Evolutionary conservation across 257 asterid genomes (phyloP), one percentile per base, ranked within the genome.

Genomic region (Nicotiana noctiflora): DNA sequence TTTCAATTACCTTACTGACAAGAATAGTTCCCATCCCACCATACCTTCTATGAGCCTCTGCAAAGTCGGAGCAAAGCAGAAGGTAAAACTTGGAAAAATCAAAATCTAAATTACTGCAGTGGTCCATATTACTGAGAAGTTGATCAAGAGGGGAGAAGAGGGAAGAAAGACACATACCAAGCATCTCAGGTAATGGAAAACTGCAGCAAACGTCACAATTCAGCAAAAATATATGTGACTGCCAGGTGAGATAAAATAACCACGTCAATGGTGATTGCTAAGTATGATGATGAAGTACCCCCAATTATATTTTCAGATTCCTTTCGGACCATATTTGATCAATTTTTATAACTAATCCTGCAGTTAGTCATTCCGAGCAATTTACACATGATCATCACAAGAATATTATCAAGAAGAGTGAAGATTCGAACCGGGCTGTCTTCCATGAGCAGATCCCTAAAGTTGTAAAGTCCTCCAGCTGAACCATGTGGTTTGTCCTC

Each of bases 401-500:
- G 31, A 49, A 68, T 79, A 46, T n/a, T 51, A 70, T 49, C 75
- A 25, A 81, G 31, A 21, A 79, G 27, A 59, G 64, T 2, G 79
- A 77, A 82, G 70, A 85, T 67, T 74, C 77, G 55, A 77, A 93
- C 97, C 88, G 98, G 98, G 60, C 86, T 86, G 70, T 93, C 98
- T 84, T 93, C 98, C 97, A 93, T 92, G 89, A 93, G 90, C 53
- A 85, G 88, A 86, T 93, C 97, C 88, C 96, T 87, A 77, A 93
- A 92, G 84, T 85, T 89, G 85, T 92, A 89, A 76, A 93, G 92
- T 60, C 97, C 98, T 19, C 98, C 97, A 34, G 92, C 97, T 31
- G 97, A 93, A 76, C 98, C 98, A 84, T 93, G 98, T 44, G 98
- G 98, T 81, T 85, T 93, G 84, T 93, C 96, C 89, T 93, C 97